These are phyloP conservation scores for Lentinula sp. DNA, from an alignment of 768 basidiomycete species.

Conservation along the genomic window DNA sequence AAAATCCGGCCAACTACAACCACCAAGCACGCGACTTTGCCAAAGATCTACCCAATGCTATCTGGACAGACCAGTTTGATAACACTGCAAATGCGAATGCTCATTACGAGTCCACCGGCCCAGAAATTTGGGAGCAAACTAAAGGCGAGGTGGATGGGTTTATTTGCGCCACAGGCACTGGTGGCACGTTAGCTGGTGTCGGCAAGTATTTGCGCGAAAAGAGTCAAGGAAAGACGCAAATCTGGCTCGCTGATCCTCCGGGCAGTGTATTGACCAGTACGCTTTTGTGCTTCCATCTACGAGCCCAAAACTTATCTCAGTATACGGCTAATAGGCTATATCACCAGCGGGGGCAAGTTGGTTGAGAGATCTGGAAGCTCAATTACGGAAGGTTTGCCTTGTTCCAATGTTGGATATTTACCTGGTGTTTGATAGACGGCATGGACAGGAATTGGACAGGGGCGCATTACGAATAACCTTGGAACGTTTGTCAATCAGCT, in stretches of 20 bases:
- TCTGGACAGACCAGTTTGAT: conserved; percentile 99
- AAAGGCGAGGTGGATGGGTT: conserved; percentile 80
- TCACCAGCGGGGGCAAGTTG: conserved; percentile 74
- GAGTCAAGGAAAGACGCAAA: conserved; percentile 70
- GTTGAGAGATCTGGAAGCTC: conserved; percentile 77
- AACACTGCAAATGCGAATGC: conserved; percentile 87
- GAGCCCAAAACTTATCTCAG: not conserved
- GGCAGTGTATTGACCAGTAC: conserved; percentile 81
- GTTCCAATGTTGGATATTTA: not conserved
- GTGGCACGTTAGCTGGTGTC: conserved; percentile 89
- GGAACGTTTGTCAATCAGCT: conserved; percentile 73
- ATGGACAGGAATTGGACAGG: conserved; percentile 86
- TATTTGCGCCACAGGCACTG: conserved; percentile 91
- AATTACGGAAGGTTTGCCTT: conserved; percentile 76
- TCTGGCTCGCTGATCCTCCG: conserved; percentile 96
- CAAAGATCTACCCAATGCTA: conserved; percentile 61
- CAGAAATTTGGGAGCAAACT: conserved; percentile 94
- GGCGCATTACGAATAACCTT: conserved; percentile 89
- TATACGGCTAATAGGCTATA: conserved; percentile 28
- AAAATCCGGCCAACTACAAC: conserved; percentile 95
- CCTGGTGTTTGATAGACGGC: conserved; percentile 1
- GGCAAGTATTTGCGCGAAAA: conserved; percentile 82
- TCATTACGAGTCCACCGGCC: conserved; percentile 89
- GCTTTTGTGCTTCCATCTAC: not conserved
- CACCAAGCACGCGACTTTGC: conserved; percentile 94